phyloP scores from a whole-genome alignment of 768 basidiomycete species.

The Pleurotus salmoneostramineus region DNA sequence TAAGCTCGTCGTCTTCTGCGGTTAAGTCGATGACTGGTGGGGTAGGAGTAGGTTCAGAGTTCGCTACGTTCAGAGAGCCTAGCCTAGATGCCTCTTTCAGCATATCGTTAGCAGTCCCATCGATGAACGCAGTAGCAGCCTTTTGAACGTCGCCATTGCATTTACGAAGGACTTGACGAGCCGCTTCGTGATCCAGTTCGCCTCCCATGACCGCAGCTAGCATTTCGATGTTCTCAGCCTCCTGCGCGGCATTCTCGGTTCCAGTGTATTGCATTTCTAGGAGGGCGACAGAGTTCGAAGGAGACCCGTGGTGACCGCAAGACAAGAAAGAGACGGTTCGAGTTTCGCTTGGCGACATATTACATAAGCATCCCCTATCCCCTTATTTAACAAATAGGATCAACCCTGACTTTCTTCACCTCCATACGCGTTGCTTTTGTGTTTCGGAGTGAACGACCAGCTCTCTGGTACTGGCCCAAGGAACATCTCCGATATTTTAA shows the following conservation, averaged over 20 bases:
- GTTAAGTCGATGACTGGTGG: conserved; percentile 57
- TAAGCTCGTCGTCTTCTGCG: conserved; percentile 44
- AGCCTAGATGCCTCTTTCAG: conserved; percentile 16
- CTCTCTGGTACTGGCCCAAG: conserved; percentile 80
- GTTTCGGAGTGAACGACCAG: conserved; percentile 89
- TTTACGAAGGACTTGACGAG: conserved; percentile 54
- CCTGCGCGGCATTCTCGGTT: background rate
- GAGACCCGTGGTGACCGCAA: too few species aligned
- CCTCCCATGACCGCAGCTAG: conserved; percentile 30
- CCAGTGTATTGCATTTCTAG: too few species aligned
- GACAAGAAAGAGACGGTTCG: background rate
- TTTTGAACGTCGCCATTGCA: conserved; percentile 55
- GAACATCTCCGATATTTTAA: conserved; percentile 94
- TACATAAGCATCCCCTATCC: background rate
- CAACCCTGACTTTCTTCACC: conserved; percentile 55
- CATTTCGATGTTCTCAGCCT: conserved; percentile 23
- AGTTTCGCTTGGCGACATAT: too few species aligned
- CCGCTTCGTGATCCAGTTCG: conserved; percentile 38
- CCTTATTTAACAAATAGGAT: background rate
- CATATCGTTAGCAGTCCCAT: conserved; percentile 23
- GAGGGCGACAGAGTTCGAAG: background rate
- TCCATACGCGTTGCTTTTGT: conserved; percentile 86
- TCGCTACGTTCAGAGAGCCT: conserved; percentile 5
- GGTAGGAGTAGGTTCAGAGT: conserved; percentile 17
- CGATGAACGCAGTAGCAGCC: conserved; percentile 50